Conservation (phyloP, 345 rosid species). For the Populus tremula region DNA sequence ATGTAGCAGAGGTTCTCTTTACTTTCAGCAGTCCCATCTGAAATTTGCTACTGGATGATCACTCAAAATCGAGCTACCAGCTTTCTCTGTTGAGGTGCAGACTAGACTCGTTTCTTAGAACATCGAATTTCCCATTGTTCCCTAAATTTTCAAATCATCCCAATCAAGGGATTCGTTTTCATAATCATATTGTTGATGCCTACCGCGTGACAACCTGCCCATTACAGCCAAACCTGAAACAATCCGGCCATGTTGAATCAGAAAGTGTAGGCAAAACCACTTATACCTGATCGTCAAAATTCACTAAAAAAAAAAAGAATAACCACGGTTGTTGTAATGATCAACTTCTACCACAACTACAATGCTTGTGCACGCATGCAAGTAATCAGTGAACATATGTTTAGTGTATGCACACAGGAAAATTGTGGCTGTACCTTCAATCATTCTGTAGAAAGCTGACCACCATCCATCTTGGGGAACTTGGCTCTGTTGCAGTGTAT, state of each 20-base stretch:
- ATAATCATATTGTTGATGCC: slow-evolving; percentile 40
- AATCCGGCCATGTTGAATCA: slow-evolving; percentile 9
- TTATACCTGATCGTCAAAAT: background rate
- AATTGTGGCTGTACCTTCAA: slow-evolving; percentile 61
- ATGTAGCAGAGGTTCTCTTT: background rate
- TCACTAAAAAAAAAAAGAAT: background rate
- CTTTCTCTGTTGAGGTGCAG: background rate
- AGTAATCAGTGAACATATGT: background rate
- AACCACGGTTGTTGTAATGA: background rate
- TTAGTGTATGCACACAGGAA: background rate
- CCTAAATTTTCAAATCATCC: slow-evolving; percentile 46
- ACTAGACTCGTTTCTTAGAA: too few relatives aligned
- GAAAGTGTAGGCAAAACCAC: background rate
- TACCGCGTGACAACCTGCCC: slow-evolving; percentile 56
- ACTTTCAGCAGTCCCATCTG: background rate
- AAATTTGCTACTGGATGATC: background rate
- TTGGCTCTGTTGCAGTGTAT: slow-evolving; percentile 42
- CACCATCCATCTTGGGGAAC: slow-evolving; percentile 80
- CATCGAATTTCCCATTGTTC: background rate
- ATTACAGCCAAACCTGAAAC: slow-evolving; percentile 70
- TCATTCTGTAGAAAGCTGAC: slow-evolving; percentile 77
- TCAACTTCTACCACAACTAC: background rate
- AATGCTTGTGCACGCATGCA: background rate
- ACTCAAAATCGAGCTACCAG: background rate
- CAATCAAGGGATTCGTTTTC: slow-evolving; percentile 49